Evolutionary conservation across 2,329 filamentous ascomycete genomes (phyloP).

Genomic region (Teratosphaeria pseudoeucalypti): DNA sequence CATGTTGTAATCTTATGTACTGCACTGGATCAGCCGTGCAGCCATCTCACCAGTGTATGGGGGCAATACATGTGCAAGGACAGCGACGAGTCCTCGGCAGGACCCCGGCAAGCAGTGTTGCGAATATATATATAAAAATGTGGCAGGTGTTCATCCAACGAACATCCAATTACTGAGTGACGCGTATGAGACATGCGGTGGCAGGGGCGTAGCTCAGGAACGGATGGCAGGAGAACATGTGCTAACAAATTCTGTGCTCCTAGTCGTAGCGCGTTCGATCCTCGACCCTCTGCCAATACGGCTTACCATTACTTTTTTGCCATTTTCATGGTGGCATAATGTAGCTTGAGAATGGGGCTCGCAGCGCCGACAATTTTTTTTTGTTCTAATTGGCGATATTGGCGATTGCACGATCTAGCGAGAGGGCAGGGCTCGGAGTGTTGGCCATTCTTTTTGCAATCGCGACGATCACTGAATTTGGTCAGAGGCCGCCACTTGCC

Average conservation of each 20-base stretch:
- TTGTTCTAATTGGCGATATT: background rate
- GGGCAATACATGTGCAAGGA: background rate
- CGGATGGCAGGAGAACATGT: background rate
- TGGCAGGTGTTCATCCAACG: background rate
- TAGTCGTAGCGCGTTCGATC: background rate
- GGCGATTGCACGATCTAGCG: background rate
- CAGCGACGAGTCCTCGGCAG: background rate
- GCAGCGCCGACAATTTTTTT: background rate
- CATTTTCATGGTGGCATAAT: background rate
- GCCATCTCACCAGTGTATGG: background rate
- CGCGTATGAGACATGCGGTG: background rate
- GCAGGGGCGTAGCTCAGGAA: background rate
- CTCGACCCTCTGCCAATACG: background rate
- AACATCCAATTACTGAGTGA: background rate
- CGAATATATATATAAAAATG: background rate
- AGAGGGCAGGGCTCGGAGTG: no score
- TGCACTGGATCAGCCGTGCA: background rate
- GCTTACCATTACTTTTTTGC: background rate
- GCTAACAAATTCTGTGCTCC: background rate
- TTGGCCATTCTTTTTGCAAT: no score
- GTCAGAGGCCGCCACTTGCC: no score
- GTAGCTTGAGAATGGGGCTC: background rate
- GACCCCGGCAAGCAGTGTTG: background rate
- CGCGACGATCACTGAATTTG: no score
- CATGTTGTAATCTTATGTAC: background rate